Evolutionary conservation across 2,329 filamentous ascomycete species (phyloP).

Genomic region (Coniella vitis): DNA sequence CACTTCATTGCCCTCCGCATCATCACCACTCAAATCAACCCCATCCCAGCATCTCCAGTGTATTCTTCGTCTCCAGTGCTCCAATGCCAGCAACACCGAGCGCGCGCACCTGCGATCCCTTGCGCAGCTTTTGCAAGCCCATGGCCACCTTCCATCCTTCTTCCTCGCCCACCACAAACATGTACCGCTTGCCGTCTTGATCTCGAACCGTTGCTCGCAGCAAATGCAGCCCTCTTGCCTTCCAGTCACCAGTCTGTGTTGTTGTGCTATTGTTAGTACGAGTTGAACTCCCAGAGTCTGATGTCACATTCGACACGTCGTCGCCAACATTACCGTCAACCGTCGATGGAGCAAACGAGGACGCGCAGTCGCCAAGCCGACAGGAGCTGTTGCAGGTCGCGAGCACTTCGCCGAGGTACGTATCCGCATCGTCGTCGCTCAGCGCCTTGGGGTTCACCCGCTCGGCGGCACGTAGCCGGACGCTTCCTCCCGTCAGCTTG

Average conservation of each 20-base stretch:
- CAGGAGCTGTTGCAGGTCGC: conserved; percentile 59
- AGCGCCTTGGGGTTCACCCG: conserved; percentile 45
- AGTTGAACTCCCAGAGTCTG: conserved; percentile 8
- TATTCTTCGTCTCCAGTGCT: conserved; percentile 44
- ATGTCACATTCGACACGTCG: conserved; percentile 17
- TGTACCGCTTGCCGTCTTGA: conserved; percentile 58
- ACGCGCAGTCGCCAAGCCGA: conserved; percentile 44
- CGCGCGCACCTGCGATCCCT: conserved; percentile 53
- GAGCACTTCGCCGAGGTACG: conserved; percentile 56
- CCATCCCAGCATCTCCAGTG: conserved; percentile 56
- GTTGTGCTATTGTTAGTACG: conserved; percentile 33
- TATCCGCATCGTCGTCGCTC: conserved; percentile 59
- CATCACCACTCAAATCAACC: conserved; percentile 6
- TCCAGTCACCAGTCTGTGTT: conserved; percentile 44
- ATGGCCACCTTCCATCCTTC: conserved; percentile 63
- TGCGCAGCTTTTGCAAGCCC: conserved; percentile 53
- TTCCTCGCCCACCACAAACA: conserved; percentile 58
- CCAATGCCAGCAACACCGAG: conserved; percentile 53
- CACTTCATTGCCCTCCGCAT: too few relatives aligned
- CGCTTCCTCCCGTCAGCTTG: conserved; percentile 38
- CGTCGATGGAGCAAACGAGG: conserved; percentile 28
- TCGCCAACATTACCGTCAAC: not conserved
- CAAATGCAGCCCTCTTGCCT: conserved; percentile 51
- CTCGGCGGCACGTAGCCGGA: conserved; percentile 38
- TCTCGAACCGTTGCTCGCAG: conserved; percentile 58